These are phyloP conservation scores for Saccharomyces uvarum DNA, from an alignment of 1,139 yeast genomes.

Conservation along the genomic window DNA sequence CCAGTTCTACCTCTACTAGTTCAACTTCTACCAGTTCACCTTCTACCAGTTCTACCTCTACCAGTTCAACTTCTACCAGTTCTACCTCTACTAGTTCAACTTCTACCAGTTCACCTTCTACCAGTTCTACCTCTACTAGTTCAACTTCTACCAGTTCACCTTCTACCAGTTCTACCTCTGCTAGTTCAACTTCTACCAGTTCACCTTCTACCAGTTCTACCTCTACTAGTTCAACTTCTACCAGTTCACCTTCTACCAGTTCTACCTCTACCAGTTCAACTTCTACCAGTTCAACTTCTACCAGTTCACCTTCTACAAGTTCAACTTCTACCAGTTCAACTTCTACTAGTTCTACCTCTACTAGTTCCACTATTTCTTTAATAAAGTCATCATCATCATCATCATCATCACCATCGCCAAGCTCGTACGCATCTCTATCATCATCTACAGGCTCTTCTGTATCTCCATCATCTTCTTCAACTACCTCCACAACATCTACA, in stretches of 20 bases:
- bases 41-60: conserved; percentile 4
- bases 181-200: background rate
- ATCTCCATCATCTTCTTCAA: background rate
- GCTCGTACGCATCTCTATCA: background rate
- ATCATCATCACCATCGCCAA: too few relatives aligned
- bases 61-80: conserved; percentile 3
- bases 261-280: too few relatives aligned
- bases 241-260: background rate
- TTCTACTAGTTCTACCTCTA: background rate
- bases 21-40: background rate
- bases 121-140: background rate
- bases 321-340: too few relatives aligned
- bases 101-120: too few relatives aligned
- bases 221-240: background rate
- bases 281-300: too few relatives aligned
- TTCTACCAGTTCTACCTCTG: too few relatives aligned
- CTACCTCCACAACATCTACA: background rate
- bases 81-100: too few relatives aligned
- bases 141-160: too few relatives aligned
- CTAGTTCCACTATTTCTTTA: background rate
- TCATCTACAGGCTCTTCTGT: background rate
- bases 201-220: too few relatives aligned
- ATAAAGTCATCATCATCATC: background rate
- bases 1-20: background rate
- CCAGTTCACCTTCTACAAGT: background rate